Base-by-base conservation (phyloP, 2,329 filamentous ascomycete species). In the Sodiomyces alkalinus region DNA sequence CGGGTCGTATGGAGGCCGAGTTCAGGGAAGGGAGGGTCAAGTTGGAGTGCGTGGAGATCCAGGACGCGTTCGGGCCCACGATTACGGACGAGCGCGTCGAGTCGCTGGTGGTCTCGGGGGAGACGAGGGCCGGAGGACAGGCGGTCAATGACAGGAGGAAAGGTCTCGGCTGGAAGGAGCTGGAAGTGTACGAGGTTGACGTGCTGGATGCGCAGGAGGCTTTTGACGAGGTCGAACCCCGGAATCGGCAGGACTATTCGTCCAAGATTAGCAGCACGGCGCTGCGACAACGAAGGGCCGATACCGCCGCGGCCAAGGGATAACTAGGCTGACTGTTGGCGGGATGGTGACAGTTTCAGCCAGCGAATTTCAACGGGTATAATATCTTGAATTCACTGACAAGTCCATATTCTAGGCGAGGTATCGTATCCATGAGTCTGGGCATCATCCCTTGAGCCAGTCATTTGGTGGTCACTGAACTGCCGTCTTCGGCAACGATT, bases 241-340 rank as follows among this genome's bases (percentile, higher is more conserved):
- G 41, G n/a, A 56, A 52, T 38, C 57, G 48, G 9, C 67, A 74
- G 32, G 64, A 68, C 38, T 93, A 92, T 52, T 70, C 75, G 16
- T 67, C 69, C 35, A 96, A 94, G 56, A 80, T 94, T 41, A 92
- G 85, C 59, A 94, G 86, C 53, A 92, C 86, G 1, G 79, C 79
- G 33, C 92, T 93, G 40, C 62, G 78, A 29, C 55, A 58, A 44
- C 56, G 56, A 33, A 58, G 51, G 31, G 58, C 61, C 0, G 45
- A 53, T n/a, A n/a, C n/a, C n/a, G n/a, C n/a, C n/a, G n/a, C n/a
- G n/a, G n/a, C n/a, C n/a, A n/a, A n/a, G n/a, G n/a, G n/a, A n/a
- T n/a, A n/a, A n/a, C n/a, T n/a, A n/a, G n/a, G n/a, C n/a, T n/a
- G n/a, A n/a, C n/a, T n/a, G n/a, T n/a, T n/a, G n/a, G n/a, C n/a